Conservation (phyloP, 495 filamentous ascomycete species). For the Sordaria brevicollis region DNA sequence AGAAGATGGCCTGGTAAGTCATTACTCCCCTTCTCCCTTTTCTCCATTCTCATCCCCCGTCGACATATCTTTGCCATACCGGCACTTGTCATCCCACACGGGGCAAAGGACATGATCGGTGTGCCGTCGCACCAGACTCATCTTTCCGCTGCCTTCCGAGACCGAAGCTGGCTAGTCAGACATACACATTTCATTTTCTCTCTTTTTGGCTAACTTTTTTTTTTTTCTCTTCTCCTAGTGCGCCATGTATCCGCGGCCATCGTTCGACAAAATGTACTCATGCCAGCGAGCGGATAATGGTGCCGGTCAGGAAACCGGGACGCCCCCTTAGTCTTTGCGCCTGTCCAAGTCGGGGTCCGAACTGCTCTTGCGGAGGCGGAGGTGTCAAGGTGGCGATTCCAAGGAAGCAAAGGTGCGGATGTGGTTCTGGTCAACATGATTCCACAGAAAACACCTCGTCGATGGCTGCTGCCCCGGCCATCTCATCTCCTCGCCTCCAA, state of each 20-base stretch:
- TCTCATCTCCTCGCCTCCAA: conserved; percentile 2
- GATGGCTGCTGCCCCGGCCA: not conserved
- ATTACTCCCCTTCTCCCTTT: conserved; percentile 1
- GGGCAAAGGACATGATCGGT: not conserved
- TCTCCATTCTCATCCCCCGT: not conserved
- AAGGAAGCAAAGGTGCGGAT: conserved; percentile 38
- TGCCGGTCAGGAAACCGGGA: conserved; percentile 72
- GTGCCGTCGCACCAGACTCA: not conserved
- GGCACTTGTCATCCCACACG: conserved; percentile 4
- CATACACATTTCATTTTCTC: not conserved
- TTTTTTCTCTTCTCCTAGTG: conserved; percentile 38
- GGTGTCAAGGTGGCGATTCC: conserved; percentile 44
- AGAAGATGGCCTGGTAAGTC: conserved; percentile 51
- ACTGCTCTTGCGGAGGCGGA: conserved; percentile 39
- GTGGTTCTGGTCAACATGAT: conserved; percentile 12
- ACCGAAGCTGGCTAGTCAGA: not conserved
- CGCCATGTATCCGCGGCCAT: conserved; percentile 78
- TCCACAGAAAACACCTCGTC: conserved; percentile 7
- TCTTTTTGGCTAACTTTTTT: conserved; percentile 14
- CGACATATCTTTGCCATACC: not conserved
- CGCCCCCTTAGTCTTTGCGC: conserved; percentile 68
- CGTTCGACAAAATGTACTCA: conserved; percentile 78
- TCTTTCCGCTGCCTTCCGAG: not conserved
- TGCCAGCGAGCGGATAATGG: conserved; percentile 58
- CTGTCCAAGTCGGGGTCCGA: conserved; percentile 42